Percentiles rank a stretch among this genome's conserved stretches.
phyloP scores from a whole-genome alignment of 202 grass and related monocot species.

The Dendrocalamus latiflorus region DNA sequence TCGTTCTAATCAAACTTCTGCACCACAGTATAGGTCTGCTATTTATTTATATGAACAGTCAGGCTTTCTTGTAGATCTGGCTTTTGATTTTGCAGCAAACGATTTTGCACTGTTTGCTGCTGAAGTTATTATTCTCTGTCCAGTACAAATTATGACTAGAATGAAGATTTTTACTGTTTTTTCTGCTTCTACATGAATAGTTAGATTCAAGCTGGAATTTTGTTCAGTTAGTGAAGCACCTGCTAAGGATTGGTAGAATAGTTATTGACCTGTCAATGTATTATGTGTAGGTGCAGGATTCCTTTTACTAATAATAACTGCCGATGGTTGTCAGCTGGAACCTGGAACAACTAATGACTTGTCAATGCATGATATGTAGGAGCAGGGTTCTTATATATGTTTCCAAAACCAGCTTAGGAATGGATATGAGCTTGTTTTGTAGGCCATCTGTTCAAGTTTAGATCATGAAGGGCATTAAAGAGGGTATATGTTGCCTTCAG shows the following conservation, averaged over 20 bases:
- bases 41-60: slow-evolving; percentile 6
- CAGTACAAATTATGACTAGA: neutral
- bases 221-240: neutral
- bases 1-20: slow-evolving; percentile 98
- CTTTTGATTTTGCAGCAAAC: no score
- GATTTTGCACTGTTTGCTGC: neutral
- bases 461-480: neutral
- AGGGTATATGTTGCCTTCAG: neutral
- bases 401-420: neutral
- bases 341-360: neutral
- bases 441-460: neutral
- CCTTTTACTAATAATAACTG: neutral
- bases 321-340: neutral
- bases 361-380: slow-evolving; percentile 13
- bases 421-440: slow-evolving; percentile 12
- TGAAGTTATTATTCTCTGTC: neutral
- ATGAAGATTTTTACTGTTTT: slow-evolving; percentile 25
- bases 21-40: slow-evolving; percentile 87
- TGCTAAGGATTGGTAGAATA: neutral
- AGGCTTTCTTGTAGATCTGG: neutral
- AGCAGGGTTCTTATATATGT: neutral
- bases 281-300: neutral
- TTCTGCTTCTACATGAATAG: slow-evolving; percentile 21
- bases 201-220: slow-evolving; percentile 13
- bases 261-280: slow-evolving; percentile 1